A percentile compares a stretch with the other conserved stretches of the same genome.
These are phyloP conservation scores for Tulasnella sp. DNA, from an alignment of 768 basidiomycete genomes.

Conservation along the genomic window DNA sequence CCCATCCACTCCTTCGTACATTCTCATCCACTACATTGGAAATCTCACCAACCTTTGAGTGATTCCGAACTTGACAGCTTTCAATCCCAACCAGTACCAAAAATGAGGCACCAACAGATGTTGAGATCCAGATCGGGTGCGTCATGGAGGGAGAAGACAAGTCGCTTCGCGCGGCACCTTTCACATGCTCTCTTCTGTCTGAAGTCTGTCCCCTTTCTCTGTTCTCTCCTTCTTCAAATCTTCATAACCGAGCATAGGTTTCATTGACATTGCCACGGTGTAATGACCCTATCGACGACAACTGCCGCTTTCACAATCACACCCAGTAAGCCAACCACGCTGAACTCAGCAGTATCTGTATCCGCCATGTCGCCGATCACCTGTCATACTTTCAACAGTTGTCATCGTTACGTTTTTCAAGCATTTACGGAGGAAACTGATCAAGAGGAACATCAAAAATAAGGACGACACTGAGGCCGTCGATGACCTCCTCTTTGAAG, in stretches of 20 bases:
- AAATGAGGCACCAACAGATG: too few relatives aligned
- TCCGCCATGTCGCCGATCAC: too few relatives aligned
- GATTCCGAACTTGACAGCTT: too few relatives aligned
- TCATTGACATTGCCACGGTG: too few relatives aligned
- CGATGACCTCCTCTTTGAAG: slow-evolving; percentile 58
- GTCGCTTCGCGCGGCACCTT: neutral
- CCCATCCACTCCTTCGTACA: too few relatives aligned
- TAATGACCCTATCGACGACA: slow-evolving; percentile 3
- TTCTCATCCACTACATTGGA: neutral
- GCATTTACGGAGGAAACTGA: slow-evolving; percentile 37
- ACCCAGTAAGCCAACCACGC: slow-evolving; percentile 1
- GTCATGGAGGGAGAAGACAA: neutral
- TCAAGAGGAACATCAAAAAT: slow-evolving; percentile 28
- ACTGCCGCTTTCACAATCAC: slow-evolving; percentile 10
- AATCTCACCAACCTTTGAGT: too few relatives aligned
- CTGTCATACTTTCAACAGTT: slow-evolving; percentile 27
- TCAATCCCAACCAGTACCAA: too few relatives aligned
- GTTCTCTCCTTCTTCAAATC: too few relatives aligned
- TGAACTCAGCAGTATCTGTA: too few relatives aligned
- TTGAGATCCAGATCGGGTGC: too few relatives aligned
- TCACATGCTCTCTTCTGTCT: neutral
- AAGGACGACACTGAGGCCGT: slow-evolving; percentile 35
- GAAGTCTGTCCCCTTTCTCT: neutral
- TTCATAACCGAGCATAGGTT: too few relatives aligned
- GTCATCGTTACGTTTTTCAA: slow-evolving; percentile 42